Percentiles rank a stretch among this genome's conserved stretches.
These are phyloP conservation scores for Kalanchoe fedtschenkoi DNA, from an alignment of 164 flowering plant species.

Conservation along the genomic window DNA sequence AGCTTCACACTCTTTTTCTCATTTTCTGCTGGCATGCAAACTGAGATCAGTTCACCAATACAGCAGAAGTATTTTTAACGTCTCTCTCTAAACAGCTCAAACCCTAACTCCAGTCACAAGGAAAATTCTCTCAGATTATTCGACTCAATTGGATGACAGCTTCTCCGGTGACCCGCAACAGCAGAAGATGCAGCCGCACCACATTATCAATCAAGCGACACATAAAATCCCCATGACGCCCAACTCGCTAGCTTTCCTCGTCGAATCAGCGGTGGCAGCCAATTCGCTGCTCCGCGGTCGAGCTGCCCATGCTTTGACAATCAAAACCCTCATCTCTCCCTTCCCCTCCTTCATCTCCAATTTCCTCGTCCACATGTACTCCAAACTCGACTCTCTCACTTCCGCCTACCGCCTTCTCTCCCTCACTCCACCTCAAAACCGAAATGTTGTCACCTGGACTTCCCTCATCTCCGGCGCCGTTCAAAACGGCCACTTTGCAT, in stretches of 20 bases:
- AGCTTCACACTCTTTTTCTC: too few relatives aligned
- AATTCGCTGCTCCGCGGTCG: conserved; percentile 49
- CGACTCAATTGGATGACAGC: too few relatives aligned
- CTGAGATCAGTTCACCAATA: too few relatives aligned
- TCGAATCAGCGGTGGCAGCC: conserved; percentile 42
- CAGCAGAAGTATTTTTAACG: too few relatives aligned
- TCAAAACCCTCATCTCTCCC: conserved; percentile 28
- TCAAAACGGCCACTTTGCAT: conserved; percentile 42
- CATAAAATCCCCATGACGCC: conserved; percentile 27
- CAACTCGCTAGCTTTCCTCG: conserved; percentile 37
- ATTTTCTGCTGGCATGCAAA: too few relatives aligned
- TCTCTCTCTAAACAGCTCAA: too few relatives aligned
- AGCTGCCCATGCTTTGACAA: conserved; percentile 55
- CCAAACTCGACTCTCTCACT: conserved; percentile 65
- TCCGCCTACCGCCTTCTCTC: conserved; percentile 49
- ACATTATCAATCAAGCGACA: too few relatives aligned
- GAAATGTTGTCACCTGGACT: conserved; percentile 85
- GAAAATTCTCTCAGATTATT: too few relatives aligned
- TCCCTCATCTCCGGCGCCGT: conserved; percentile 69
- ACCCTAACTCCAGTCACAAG: too few relatives aligned
- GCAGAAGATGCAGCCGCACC: too few relatives aligned
- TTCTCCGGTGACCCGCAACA: too few relatives aligned
- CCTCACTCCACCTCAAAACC: conserved; percentile 28
- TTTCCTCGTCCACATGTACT: conserved; percentile 77
- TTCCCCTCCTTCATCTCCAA: conserved; percentile 50